Percentiles rank a stretch among this genome's conserved stretches.
Evolutionary conservation across 139 green algal species (phyloP).

Genomic region (Volvox africanus): DNA sequence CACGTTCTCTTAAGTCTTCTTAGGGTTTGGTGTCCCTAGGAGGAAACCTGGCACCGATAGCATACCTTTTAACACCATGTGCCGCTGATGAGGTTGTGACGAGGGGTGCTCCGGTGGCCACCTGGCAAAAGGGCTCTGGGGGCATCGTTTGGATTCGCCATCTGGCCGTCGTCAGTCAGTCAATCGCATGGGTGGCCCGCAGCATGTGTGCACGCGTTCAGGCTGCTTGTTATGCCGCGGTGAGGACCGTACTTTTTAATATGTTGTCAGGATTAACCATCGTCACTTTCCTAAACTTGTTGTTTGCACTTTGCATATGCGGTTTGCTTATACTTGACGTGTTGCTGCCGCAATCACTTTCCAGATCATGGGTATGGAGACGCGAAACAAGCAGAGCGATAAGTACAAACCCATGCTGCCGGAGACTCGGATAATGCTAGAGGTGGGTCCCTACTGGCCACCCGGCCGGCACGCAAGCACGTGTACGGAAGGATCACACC

Average conservation of each 20-base stretch:
- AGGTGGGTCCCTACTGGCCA: neutral
- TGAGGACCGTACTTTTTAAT: neutral
- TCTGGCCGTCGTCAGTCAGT: too few species aligned
- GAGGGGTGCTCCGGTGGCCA: too few species aligned
- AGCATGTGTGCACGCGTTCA: too few species aligned
- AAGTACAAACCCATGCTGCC: constrained; percentile 42
- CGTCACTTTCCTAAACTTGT: neutral
- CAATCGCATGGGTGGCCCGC: too few species aligned
- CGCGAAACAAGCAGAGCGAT: constrained; percentile 44
- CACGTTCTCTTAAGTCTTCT: neutral
- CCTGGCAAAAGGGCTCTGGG: too few species aligned
- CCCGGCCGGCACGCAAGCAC: neutral
- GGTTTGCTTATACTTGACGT: neutral
- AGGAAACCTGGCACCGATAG: neutral
- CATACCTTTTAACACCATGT: neutral
- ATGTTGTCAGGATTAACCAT: neutral
- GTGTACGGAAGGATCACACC: neutral
- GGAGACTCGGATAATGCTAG: constrained; percentile 28
- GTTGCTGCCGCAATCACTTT: neutral
- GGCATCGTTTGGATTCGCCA: too few species aligned
- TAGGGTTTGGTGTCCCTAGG: neutral
- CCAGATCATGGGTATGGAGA: constrained; percentile 45
- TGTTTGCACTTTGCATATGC: neutral
- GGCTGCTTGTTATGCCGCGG: neutral
- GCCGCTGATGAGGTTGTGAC: too few species aligned